These are phyloP conservation scores for Trichopus zeylanicus DNA, from an alignment of 116 monocot genomes.

Conservation along the genomic window DNA sequence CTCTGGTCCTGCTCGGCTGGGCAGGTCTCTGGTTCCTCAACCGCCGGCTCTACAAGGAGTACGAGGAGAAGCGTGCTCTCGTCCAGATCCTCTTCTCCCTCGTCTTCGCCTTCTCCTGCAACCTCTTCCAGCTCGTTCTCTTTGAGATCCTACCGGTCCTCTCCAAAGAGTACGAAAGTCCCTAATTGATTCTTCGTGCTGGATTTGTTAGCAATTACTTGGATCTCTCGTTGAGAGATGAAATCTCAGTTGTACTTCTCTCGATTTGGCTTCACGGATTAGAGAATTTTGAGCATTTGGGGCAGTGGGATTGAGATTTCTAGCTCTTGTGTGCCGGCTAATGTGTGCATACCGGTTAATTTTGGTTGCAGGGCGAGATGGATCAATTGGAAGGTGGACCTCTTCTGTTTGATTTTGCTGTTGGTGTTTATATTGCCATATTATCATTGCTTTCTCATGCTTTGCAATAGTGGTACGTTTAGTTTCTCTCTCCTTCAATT, in stretches of 20 bases:
- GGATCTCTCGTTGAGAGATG: not conserved
- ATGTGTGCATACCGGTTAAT: no score
- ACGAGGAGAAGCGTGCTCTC: conserved; percentile 93
- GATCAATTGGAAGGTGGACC: conserved; percentile 91
- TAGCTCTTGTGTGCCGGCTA: no score
- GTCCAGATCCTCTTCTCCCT: conserved; percentile 94
- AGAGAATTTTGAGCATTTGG: not conserved
- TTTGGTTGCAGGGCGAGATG: conserved; percentile 70
- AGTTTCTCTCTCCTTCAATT: not conserved
- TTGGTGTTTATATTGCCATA: conserved; percentile 83
- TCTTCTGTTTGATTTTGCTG: conserved; percentile 76
- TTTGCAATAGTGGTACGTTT: conserved; percentile 57
- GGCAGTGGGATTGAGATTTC: no score
- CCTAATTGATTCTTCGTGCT: not conserved
- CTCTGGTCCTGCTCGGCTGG: conserved; percentile 71
- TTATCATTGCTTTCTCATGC: conserved; percentile 89
- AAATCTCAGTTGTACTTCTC: not conserved
- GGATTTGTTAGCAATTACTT: not conserved
- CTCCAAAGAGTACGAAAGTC: conserved; percentile 67
- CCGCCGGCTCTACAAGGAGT: conserved; percentile 89
- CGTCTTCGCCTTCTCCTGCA: conserved; percentile 98
- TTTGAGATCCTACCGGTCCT: conserved; percentile 94
- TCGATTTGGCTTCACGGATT: not conserved
- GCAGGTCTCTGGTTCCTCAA: conserved; percentile 95
- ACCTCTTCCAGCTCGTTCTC: conserved; percentile 93